Percentiles rank a stretch among this genome's conserved stretches.
Conservation (phyloP, 345 rosid genomes). For the Eucalyptus pumila region DNA sequence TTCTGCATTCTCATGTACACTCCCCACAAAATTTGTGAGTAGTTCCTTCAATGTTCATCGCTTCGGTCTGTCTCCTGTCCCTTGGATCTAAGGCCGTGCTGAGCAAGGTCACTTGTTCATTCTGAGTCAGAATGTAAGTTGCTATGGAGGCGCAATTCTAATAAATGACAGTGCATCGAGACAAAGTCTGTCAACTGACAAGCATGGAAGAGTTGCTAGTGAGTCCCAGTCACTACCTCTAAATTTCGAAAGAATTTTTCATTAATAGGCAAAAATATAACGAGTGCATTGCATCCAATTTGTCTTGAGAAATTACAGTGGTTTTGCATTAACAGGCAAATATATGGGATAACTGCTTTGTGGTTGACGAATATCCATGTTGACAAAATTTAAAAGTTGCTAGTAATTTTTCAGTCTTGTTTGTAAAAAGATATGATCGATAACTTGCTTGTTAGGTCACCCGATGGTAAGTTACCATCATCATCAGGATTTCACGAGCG, state of each 20-base stretch:
- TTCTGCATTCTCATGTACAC: rapidly evolving
- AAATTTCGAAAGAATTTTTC: rapidly evolving
- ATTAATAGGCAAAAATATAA: too few relatives aligned
- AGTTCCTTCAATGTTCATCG: rapidly evolving
- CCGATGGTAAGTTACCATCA: background rate
- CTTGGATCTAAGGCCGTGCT: background rate
- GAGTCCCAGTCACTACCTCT: rapidly evolving
- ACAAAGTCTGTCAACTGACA: rapidly evolving
- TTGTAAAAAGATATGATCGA: background rate
- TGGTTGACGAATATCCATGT: background rate
- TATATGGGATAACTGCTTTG: background rate
- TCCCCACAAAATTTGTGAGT: rapidly evolving
- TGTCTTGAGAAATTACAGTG: too few relatives aligned
- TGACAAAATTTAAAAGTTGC: background rate
- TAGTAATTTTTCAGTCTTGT: background rate
- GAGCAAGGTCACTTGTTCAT: background rate
- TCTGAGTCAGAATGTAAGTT: background rate
- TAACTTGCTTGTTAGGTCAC: background rate
- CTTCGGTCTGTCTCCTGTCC: rapidly evolving
- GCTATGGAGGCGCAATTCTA: rapidly evolving
- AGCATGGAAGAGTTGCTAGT: rapidly evolving
- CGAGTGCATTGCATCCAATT: too few relatives aligned
- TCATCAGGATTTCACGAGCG: too few relatives aligned
- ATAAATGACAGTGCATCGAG: rapidly evolving
- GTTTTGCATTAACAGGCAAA: background rate